Percentiles rank a stretch among this genome's conserved stretches.
phyloP scores from a whole-genome alignment of 139 green algal genomes.

The Nannochloris sp. region DNA sequence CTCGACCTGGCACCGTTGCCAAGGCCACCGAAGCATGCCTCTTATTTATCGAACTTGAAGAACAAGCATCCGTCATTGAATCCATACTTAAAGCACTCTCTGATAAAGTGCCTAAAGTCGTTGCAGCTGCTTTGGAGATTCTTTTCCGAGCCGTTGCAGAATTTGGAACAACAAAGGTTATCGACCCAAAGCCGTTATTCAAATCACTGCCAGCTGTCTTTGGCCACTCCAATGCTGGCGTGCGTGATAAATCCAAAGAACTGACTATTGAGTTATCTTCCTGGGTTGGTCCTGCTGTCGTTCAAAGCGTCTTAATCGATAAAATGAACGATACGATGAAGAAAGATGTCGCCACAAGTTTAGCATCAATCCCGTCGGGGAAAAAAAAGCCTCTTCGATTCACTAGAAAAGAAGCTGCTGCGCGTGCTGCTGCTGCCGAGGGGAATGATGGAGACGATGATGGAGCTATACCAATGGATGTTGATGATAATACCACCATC shows the following conservation, averaged over 20 bases:
- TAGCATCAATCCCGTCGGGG: slow-evolving; percentile 9
- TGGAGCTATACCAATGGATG: slow-evolving; percentile 12
- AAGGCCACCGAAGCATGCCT: slow-evolving; percentile 60
- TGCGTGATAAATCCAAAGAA: slow-evolving; percentile 75
- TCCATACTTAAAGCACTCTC: slow-evolving; percentile 51
- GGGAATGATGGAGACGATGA: slow-evolving; percentile 9
- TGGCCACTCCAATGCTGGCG: slow-evolving; percentile 77
- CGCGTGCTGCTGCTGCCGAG: slow-evolving; percentile 21
- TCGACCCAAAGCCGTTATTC: slow-evolving; percentile 78
- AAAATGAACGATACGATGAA: slow-evolving; percentile 85
- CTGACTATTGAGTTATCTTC: slow-evolving; percentile 72
- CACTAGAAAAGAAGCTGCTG: slow-evolving; percentile 59
- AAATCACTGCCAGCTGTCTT: slow-evolving; percentile 77
- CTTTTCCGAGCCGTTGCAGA: slow-evolving; percentile 37
- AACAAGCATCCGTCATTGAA: slow-evolving; percentile 37
- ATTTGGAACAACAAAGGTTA: slow-evolving; percentile 65
- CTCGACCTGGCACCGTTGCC: slow-evolving; percentile 68
- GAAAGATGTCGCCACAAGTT: no score
- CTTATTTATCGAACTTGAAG: slow-evolving; percentile 78
- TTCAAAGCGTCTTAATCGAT: slow-evolving; percentile 69
- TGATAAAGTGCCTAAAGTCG: slow-evolving; percentile 89
- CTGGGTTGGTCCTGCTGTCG: slow-evolving; percentile 64
- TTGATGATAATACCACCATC: slow-evolving; percentile 2
- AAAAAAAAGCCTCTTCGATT: slow-evolving; percentile 35
- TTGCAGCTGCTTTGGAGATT: slow-evolving; percentile 68